Evolutionary conservation across 257 asterid species (phyloP), one percentile per base, ranked within the genome.

Genomic region (Nicotiana noctiflora): DNA sequence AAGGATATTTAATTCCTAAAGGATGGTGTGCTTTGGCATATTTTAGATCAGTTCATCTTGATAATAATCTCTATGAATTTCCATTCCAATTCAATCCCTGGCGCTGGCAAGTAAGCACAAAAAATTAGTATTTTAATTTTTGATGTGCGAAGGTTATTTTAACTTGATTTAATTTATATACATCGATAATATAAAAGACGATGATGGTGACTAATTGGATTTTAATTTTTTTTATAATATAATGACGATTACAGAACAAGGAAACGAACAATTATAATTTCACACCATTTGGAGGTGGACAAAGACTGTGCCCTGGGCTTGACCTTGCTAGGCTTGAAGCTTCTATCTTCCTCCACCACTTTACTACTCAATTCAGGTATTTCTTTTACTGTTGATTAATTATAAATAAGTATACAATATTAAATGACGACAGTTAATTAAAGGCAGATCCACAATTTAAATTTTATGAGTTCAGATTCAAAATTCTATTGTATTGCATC

Each of bases 211-310:
- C 49, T 8, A 6, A 29, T 29, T 29, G 46, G 1, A 6, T 10
- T 62, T 37, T 25, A 25, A 25, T 1, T 25, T 25, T 25, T 25
- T 25, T 25, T 25, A 25, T 25, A 25, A 25, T 25, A 25, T 25
- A 25, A 25, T 25, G 27, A 25, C 37, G 14, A 56, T 65, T 23
- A 76, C 78, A 94, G 96, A 88, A 83, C 5, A 88, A 82, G 82
- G 98, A 90, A n/a, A 82, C 66, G 72, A 86, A 82, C 81, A 84
- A 81, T 82, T 80, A 82, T 82, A 92, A 86, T 32, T 94, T 94
- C 90, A 94, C 92, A 27, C 98, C 98, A 46, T 94, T 94, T 85
- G 98, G 98, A 60, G 98, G 98, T 32, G 98, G 98, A 25, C 98
- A 92, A 78, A 89, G 98, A 75, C 84, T 94, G 66, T 94, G 98